Conservation (phyloP, 169 alveolate genomes). For the Eimeria sp. region DNA sequence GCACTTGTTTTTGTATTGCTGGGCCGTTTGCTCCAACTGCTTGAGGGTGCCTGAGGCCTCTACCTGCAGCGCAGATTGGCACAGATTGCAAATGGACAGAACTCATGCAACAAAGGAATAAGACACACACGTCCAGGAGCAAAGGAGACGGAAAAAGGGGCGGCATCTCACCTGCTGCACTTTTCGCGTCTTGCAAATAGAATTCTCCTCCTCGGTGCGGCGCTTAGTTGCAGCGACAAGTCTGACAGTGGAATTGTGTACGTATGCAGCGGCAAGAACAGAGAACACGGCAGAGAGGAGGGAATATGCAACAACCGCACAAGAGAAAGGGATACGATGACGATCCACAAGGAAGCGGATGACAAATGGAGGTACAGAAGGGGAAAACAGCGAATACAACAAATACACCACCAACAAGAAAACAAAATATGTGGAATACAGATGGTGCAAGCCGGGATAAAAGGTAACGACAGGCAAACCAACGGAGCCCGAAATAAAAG, state of each 20-base stretch:
- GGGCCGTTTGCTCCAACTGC: constrained; percentile 62
- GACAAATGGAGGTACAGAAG: not conserved
- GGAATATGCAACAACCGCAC: not conserved
- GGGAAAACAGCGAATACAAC: not conserved
- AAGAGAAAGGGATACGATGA: too few relatives aligned
- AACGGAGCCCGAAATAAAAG: not conserved
- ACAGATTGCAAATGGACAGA: too few relatives aligned
- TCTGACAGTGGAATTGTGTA: not conserved
- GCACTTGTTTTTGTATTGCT: constrained; percentile 51
- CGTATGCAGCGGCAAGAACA: not conserved
- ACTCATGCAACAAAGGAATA: too few relatives aligned
- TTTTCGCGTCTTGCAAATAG: constrained; percentile 48
- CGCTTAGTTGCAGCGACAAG: constrained; percentile 35
- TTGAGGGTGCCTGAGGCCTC: constrained; percentile 55
- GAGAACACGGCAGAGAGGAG: not conserved
- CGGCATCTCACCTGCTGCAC: not conserved
- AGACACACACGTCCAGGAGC: not conserved
- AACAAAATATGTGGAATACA: not conserved
- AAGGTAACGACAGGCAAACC: not conserved
- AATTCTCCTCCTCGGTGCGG: constrained; percentile 26
- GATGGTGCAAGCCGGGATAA: not conserved
- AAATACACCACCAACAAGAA: not conserved
- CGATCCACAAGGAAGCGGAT: not conserved
- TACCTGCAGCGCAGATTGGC: constrained; percentile 16
- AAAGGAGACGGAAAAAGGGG: not conserved